Evolutionary conservation across 2,329 filamentous ascomycete genomes (phyloP).

Genomic region (Alternaria gansuensis): DNA sequence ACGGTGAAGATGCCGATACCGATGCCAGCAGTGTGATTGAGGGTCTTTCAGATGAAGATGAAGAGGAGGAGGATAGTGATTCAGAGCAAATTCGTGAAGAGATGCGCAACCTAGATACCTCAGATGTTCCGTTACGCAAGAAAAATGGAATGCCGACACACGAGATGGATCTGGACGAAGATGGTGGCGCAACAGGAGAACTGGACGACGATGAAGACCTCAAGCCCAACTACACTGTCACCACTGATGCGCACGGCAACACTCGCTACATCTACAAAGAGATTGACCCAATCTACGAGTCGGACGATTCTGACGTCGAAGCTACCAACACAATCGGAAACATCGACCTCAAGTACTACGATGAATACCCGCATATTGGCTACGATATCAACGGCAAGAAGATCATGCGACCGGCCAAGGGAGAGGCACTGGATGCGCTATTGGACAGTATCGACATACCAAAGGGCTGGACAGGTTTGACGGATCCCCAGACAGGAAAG

Average conservation of each 20-base stretch:
- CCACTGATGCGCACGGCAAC: conserved; percentile 88
- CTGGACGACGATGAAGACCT: conserved; percentile 45
- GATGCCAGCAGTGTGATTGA: conserved; percentile 48
- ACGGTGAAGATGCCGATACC: conserved; percentile 37
- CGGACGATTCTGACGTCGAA: conserved; percentile 87
- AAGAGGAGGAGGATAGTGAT: conserved; percentile 50
- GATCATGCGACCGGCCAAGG: conserved; percentile 94
- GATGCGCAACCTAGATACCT: conserved; percentile 55
- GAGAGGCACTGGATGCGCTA: conserved; percentile 89
- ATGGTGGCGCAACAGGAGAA: conserved; percentile 32
- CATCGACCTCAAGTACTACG: conserved; percentile 94
- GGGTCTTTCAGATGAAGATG: conserved; percentile 43
- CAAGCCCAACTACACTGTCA: conserved; percentile 65
- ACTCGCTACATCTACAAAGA: conserved; percentile 91
- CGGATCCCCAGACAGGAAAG: conserved; percentile 92
- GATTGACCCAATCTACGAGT: conserved; percentile 94
- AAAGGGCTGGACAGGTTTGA: conserved; percentile 96
- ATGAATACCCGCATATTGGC: conserved; percentile 96
- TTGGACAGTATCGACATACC: conserved; percentile 96
- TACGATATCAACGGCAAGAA: conserved; percentile 99
- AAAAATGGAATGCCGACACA: conserved; percentile 30
- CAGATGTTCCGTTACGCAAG: conserved; percentile 32
- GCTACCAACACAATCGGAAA: conserved; percentile 91
- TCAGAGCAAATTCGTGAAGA: conserved; percentile 57
- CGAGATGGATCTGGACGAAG: conserved; percentile 26